Base-by-base conservation (phyloP, 1,284 basidiomycete genomes). In the Malassezia caprae region DNA sequence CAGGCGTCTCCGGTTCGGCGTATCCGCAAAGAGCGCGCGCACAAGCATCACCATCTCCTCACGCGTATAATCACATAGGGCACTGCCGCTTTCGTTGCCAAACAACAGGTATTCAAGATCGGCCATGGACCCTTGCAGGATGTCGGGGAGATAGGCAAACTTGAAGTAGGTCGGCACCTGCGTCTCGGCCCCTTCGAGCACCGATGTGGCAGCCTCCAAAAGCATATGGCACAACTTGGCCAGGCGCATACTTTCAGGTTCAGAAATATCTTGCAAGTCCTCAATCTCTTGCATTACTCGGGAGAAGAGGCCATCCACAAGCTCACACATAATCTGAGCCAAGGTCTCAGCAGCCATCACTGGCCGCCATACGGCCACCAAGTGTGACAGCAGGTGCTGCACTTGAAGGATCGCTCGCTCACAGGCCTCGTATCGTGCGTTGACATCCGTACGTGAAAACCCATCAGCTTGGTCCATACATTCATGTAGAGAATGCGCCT, bases 101-200 rank as follows among this genome's bases (percentile, higher is more conserved):
- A 91, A 68, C 4, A 63, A 89, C 13, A 98, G 81, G 75, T 91
- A 94, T 27, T 86, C 85, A 51, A 98, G 86, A 75, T 98, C 93
- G 30, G 73, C 76, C 67, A 77, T 49, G 17, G 66, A 66, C 5
- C 61, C 68, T 2, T 65, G 68, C 11, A 73, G 60, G 24, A 73
- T 68, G 54, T 73, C 71, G 26, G 65, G 58, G 24, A 73, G 58
- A 31, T 73, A 73, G 34, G 63, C 60, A n/a, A 61, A 62, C 59
- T 73, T 73, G 66, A 73, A 68, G 68, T 68, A 72, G 37, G 57
- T 62, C 7, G 69, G 64, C 41, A 73, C 69, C 93, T 81, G 90
- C 89, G 96, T n/a, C 83, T 84, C 0, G 87, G 86, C 15, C 90
- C 88, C 62, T 87, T 64, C 10, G 57, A 58, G 41, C 31, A 51